These are phyloP conservation scores for Goniomonas avonlea DNA, from an alignment of 78 protist genomes.

Conservation along the genomic window DNA sequence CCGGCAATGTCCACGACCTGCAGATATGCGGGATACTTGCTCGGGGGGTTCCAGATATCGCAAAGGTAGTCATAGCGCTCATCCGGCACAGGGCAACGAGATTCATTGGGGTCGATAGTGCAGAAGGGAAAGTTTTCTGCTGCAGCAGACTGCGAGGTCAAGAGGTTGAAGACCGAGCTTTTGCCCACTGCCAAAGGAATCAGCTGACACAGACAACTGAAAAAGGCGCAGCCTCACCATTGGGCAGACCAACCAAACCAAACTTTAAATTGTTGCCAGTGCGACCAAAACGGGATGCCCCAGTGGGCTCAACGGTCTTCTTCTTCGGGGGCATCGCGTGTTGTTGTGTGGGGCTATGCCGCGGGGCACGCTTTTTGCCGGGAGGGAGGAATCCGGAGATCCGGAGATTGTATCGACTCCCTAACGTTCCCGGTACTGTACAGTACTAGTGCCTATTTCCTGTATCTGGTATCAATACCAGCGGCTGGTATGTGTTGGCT, in stretches of 20 bases:
- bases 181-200: background rate
- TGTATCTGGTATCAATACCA: no score
- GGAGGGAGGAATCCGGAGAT: no score
- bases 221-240: background rate
- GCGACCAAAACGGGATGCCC: background rate
- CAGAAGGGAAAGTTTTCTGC: conserved; percentile 50
- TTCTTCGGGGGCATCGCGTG: conserved; percentile 7
- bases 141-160: background rate
- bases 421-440: no score
- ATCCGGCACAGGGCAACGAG: conserved; percentile 28
- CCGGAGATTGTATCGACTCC: no score
- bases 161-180: background rate
- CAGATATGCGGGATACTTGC: conserved; percentile 33
- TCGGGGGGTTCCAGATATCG: conserved; percentile 28
- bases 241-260: conserved; percentile 2
- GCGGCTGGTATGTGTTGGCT: no score
- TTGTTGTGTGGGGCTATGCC: no score
- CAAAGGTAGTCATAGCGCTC: conserved; percentile 25
- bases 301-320: background rate
- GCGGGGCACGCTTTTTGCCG: no score
- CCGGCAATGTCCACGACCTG: conserved; percentile 51
- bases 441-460: no score
- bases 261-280: background rate
- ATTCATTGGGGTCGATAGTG: conserved; percentile 27
- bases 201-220: background rate